Conservation (phyloP, 2,329 filamentous ascomycete species). For the Cordyceps militaris region DNA sequence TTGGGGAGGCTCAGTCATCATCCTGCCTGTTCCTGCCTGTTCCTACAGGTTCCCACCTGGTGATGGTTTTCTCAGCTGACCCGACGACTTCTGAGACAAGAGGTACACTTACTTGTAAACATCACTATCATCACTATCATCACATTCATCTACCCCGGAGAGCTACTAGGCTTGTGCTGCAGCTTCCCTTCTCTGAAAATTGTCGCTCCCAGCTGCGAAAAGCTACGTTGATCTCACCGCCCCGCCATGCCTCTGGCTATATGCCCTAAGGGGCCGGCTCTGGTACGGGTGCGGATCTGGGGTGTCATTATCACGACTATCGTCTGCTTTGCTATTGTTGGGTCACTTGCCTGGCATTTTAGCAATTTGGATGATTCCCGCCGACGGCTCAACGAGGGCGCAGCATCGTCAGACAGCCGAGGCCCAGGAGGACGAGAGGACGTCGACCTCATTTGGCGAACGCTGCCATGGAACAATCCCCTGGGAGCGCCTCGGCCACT, state of each 20-base stretch:
- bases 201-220: not conserved
- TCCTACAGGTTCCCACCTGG: not conserved
- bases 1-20: not conserved
- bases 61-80: not conserved
- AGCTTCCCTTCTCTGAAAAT: not conserved
- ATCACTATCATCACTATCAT: too few species aligned
- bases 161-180: not conserved
- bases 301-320: not conserved
- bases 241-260: not conserved
- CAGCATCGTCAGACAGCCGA: not conserved
- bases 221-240: not conserved
- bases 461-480: conserved; percentile 8
- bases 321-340: not conserved
- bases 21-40: not conserved
- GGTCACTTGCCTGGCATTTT: conserved; percentile 3
- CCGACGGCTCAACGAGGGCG: not conserved
- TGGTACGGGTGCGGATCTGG: not conserved
- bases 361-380: not conserved
- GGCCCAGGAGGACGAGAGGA: not conserved
- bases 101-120: too few species aligned
- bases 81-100: not conserved
- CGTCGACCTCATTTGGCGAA: conserved; percentile 6
- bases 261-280: not conserved
- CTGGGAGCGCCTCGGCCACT: not conserved
- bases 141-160: too few species aligned